These are phyloP conservation scores for Endothia cerciana DNA, from an alignment of 2,329 filamentous ascomycete species.

Conservation along the genomic window DNA sequence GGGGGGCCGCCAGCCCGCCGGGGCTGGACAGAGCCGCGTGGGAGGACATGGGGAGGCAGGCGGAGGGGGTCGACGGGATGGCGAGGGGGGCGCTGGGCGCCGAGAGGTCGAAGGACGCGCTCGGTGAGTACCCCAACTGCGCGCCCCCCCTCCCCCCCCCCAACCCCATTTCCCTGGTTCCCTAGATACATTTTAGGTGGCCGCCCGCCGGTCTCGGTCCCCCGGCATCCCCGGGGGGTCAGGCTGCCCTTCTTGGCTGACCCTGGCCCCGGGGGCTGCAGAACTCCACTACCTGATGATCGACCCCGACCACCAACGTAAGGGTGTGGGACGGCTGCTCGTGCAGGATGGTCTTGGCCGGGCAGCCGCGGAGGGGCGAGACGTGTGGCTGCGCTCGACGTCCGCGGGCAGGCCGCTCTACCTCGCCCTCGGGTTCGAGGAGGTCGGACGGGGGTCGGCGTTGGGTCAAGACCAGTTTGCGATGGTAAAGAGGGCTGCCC, in stretches of 20 bases:
- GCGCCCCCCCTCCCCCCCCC: too few relatives aligned
- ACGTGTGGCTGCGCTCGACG: constrained; percentile 32
- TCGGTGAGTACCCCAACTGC: constrained; percentile 15
- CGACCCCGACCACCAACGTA: constrained; percentile 34
- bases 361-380: constrained; percentile 28
- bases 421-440: constrained; percentile 31
- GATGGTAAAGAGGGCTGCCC: constrained; percentile 4
- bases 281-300: constrained; percentile 33
- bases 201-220: too few relatives aligned
- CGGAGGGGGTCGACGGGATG: constrained; percentile 6
- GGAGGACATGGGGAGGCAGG: not conserved
- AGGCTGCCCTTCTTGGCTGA: too few relatives aligned
- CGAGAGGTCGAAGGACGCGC: not conserved
- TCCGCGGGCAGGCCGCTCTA: constrained; percentile 34
- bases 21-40: constrained; percentile 17
- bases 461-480: constrained; percentile 13
- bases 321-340: constrained; percentile 35
- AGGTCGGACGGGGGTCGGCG: constrained; percentile 21
- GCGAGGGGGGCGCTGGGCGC: constrained; percentile 2
- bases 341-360: constrained; percentile 32
- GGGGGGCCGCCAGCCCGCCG: not conserved
- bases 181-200: not conserved
- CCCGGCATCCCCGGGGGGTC: too few relatives aligned
- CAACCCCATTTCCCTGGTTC: not conserved
- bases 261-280: constrained; percentile 27